Percentiles rank a stretch among this genome's conserved stretches.
Conservation (phyloP, 257 asterid species). For the Scutellaria minor region DNA sequence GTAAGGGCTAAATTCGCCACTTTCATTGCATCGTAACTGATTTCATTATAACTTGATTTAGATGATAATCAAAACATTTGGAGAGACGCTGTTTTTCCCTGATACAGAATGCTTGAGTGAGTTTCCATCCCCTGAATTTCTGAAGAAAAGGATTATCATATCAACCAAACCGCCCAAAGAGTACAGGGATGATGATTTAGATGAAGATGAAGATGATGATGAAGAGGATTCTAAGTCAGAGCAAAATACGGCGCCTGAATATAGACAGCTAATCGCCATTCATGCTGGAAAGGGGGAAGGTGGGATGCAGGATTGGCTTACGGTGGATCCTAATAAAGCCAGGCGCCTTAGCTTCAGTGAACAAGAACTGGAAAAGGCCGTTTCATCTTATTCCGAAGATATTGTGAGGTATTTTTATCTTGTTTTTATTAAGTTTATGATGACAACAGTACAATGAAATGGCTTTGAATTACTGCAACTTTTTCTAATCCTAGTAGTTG, state of each 20-base stretch:
- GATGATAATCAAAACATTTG: conserved; percentile 53
- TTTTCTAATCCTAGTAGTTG: too few relatives aligned
- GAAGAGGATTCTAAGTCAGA: conserved; percentile 36
- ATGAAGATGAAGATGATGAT: conserved; percentile 36
- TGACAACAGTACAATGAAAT: too few relatives aligned
- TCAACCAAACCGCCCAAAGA: conserved; percentile 55
- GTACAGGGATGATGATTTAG: conserved; percentile 31
- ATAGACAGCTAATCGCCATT: conserved; percentile 67
- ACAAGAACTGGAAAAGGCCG: conserved; percentile 69
- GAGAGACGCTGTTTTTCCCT: conserved; percentile 47
- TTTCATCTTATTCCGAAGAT: conserved; percentile 54
- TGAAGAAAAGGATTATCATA: conserved; percentile 41
- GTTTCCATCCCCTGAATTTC: conserved; percentile 49
- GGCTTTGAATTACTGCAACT: too few relatives aligned
- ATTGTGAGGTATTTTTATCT: conserved; percentile 55
- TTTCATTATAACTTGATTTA: conserved; percentile 30
- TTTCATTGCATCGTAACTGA: conserved; percentile 1
- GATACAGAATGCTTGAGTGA: conserved; percentile 44
- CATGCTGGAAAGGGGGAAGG: conserved; percentile 85
- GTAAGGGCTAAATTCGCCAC: neutral
- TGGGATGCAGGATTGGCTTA: conserved; percentile 62
- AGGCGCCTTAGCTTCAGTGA: conserved; percentile 88
- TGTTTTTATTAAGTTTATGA: neutral
- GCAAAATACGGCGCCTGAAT: conserved; percentile 39
- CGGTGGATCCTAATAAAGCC: conserved; percentile 62